Evolutionary conservation across 2,329 filamentous ascomycete species (phyloP).

Genomic region (Zymoseptoria passerinii): DNA sequence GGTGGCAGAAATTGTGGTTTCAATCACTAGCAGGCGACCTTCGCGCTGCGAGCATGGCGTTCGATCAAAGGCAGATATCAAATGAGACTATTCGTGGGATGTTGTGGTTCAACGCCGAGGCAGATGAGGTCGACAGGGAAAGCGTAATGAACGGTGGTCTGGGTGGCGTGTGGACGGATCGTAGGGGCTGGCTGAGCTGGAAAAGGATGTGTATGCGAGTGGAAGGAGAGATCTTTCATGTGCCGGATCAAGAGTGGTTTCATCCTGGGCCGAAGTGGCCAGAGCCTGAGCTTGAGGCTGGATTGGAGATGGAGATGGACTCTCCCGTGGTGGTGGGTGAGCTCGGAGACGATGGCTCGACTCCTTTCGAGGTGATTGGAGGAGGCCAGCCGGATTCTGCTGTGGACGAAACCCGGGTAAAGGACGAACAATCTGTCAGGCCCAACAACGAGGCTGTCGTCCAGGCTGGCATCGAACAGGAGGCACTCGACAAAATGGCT

Average conservation of each 20-base stretch:
- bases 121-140: conserved; percentile 13
- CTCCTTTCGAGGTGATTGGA: background rate
- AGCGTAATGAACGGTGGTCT: conserved; percentile 13
- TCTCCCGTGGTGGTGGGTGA: background rate
- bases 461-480: background rate
- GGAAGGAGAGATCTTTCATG: conserved; percentile 8
- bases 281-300: background rate
- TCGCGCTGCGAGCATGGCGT: conserved; percentile 12
- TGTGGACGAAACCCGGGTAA: background rate
- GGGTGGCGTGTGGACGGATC: conserved; percentile 24
- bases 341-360: background rate
- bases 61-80: conserved; percentile 13
- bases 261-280: conserved; percentile 7
- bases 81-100: conserved; percentile 17
- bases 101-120: conserved; percentile 21
- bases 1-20: conserved; percentile 29
- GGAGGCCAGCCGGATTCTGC: background rate
- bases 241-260: conserved; percentile 9
- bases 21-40: conserved; percentile 20
- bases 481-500: background rate
- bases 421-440: background rate
- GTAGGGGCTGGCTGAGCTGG: conserved; percentile 24
- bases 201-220: conserved; percentile 10
- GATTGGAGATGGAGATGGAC: background rate
- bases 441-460: background rate